Conservation (phyloP, 768 basidiomycete genomes). For the Pulveroboletus sp. region DNA sequence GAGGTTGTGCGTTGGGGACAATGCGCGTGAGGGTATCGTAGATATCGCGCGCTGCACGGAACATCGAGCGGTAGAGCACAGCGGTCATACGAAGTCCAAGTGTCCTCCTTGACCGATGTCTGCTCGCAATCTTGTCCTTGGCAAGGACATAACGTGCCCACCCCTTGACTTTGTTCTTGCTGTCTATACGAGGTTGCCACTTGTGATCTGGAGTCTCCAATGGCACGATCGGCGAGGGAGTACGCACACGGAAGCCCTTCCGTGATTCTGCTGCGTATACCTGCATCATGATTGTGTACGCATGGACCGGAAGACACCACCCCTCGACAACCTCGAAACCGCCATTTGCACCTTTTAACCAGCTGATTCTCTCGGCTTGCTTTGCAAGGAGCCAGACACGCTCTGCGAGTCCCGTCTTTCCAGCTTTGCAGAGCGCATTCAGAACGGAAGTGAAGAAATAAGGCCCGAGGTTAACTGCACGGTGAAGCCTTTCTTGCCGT, state of each 20-base stretch:
- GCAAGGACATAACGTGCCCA: slow-evolving; percentile 33
- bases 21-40: slow-evolving; percentile 21
- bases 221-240: slow-evolving; percentile 2
- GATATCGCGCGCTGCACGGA: slow-evolving; percentile 27
- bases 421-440: slow-evolving; percentile 54
- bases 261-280: slow-evolving; percentile 48
- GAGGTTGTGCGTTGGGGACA: slow-evolving; percentile 22
- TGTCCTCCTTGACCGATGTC: slow-evolving; percentile 22
- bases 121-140: slow-evolving; percentile 16
- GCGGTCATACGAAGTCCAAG: slow-evolving; percentile 28
- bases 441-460: slow-evolving; percentile 55
- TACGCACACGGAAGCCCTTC: slow-evolving; percentile 18
- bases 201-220: slow-evolving; percentile 3
- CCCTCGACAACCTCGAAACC: slow-evolving; percentile 32
- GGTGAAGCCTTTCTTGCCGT: slow-evolving; percentile 32
- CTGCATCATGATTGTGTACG: slow-evolving; percentile 71
- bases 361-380: slow-evolving; percentile 54
- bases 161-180: slow-evolving; percentile 28
- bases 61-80: slow-evolving; percentile 36
- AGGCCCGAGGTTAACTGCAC: slow-evolving; percentile 52
- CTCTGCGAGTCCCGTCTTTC: slow-evolving; percentile 51
- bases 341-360: slow-evolving; percentile 26
- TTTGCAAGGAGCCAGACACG: slow-evolving; percentile 61
- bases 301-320: slow-evolving; percentile 62
- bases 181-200: slow-evolving; percentile 15